Evolutionary conservation across 2,329 filamentous ascomycete species (phyloP).

Genomic region (Monosporascus sp.): DNA sequence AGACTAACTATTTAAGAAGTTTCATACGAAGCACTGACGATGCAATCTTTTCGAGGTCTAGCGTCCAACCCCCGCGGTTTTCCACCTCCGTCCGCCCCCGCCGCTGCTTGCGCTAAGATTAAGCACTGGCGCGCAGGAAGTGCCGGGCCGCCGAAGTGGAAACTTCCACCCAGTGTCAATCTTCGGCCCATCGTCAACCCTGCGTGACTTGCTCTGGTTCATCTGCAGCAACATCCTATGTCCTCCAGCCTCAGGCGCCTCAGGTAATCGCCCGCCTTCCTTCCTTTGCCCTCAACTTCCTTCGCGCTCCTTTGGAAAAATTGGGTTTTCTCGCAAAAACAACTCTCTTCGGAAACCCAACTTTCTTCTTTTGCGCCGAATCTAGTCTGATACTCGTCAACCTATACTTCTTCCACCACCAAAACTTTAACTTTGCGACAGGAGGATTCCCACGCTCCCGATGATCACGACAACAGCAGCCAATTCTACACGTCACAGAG

Average conservation of each 20-base stretch:
- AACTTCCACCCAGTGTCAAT: not conserved
- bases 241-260: not conserved
- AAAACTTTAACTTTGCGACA: too few species aligned
- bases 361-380: not conserved
- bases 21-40: not conserved
- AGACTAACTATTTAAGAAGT: too few species aligned
- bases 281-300: not conserved
- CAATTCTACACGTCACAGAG: too few species aligned
- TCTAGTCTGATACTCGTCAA: too few species aligned
- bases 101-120: not conserved
- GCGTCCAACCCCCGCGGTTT: not conserved
- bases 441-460: too few species aligned
- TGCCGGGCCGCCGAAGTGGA: not conserved
- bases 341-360: not conserved
- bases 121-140: not conserved
- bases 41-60: not conserved
- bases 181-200: too few species aligned
- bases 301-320: not conserved
- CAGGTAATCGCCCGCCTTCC: not conserved
- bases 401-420: too few species aligned
- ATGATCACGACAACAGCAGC: too few species aligned
- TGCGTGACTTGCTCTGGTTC: too few species aligned
- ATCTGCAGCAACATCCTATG: too few species aligned
- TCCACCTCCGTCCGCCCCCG: not conserved
- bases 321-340: not conserved